Base-by-base conservation (phyloP, 371 early-diverging fungal genomes). In the Thermomucor indicae-seudaticae region DNA sequence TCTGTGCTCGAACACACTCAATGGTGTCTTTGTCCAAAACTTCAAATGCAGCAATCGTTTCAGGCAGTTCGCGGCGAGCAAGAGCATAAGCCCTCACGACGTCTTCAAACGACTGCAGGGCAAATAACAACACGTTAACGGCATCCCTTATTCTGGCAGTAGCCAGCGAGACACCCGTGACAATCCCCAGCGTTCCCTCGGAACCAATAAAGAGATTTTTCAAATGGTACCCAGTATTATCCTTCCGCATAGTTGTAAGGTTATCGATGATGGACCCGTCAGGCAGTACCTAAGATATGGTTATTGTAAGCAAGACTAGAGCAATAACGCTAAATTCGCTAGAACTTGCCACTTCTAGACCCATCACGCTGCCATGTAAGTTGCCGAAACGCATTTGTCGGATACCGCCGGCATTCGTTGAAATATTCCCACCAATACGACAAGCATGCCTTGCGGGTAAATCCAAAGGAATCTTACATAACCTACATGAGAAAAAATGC, bases 401-500 rank as follows among this genome's bases (percentile, higher is more conserved):
- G 41, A 97, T 75, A 1, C 97, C 97, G 20, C 97, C 97, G 0
- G 98, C 98, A 62, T 97, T 97, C 3, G 97, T 94, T 6, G 95
- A 84, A 2, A 97, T 87, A 57, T 97, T 97, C 14, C 97, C 97
- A 38, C 98, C 98, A 47, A 97, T 90, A 30, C 86, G 89, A 66
- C 93, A 92, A 19, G 72, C 59, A 45, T 55, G 51, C 56, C 96
- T 95, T 1, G 98, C 95, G 6, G 95, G 96, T 38, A 97, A 66
- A 64, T 97, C 98, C 20, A 96, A 59, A 20, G 96, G 97, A 73
- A 94, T 86, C 58, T 84, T 79, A 16, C 19, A n/a, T 27, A 28
- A 20, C 22, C 12, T 28, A 10, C 10, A 16, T 40, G 22, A 43
- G 12, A 16, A 16, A 45, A 7, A 17, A 12, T 20, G 16, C n/a